Conservation (phyloP, 257 asterid species). For the Ballota nigra region DNA sequence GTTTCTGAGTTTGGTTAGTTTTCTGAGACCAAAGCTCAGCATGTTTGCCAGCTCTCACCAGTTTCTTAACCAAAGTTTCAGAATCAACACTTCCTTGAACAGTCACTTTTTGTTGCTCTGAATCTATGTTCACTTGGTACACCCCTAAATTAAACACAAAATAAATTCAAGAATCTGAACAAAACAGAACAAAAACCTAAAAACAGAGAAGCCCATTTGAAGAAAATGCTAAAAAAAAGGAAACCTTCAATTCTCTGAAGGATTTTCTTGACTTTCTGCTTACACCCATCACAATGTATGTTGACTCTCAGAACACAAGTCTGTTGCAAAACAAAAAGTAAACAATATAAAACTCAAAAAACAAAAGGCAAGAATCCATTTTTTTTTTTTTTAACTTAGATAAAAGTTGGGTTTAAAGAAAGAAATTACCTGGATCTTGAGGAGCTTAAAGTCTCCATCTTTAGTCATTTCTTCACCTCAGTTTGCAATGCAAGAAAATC, state of each 20-base stretch:
- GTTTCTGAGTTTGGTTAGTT: constrained; percentile 45
- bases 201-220: background rate
- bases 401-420: background rate
- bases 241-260: constrained; percentile 85
- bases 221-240: background rate
- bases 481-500: constrained; percentile 26
- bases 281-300: constrained; percentile 90
- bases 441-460: constrained; percentile 88
- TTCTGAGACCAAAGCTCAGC: constrained; percentile 72
- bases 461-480: constrained; percentile 58
- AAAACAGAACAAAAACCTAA: background rate
- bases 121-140: constrained; percentile 60
- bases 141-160: constrained; percentile 44
- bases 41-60: constrained; percentile 60
- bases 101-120: constrained; percentile 62
- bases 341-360: background rate
- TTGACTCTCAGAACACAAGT: constrained; percentile 82
- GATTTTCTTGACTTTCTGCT: constrained; percentile 82
- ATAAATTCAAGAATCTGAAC: background rate
- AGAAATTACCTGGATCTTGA: constrained; percentile 75
- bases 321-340: constrained; percentile 27
- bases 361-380: background rate
- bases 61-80: constrained; percentile 48
- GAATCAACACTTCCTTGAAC: constrained; percentile 61
- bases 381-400: background rate